Conservation (phyloP, 805 yeast species). For the Saccharomyces paradoxus region DNA sequence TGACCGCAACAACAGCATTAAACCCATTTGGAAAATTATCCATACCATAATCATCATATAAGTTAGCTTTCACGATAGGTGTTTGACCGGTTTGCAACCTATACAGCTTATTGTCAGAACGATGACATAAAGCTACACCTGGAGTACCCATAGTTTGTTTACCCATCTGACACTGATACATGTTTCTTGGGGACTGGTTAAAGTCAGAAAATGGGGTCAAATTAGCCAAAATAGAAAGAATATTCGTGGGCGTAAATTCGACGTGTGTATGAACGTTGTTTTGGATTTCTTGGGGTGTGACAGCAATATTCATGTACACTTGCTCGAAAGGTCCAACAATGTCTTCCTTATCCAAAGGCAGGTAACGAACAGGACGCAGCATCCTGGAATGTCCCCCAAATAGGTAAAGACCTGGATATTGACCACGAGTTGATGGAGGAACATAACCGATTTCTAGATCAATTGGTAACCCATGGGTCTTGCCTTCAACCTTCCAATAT, state of each 20-base stretch:
- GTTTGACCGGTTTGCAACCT: conserved; percentile 93
- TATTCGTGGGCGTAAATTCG: conserved; percentile 90
- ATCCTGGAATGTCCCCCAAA: conserved; percentile 91
- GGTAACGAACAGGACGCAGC: conserved; percentile 90
- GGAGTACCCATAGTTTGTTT: conserved; percentile 99
- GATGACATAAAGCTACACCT: conserved; percentile 85
- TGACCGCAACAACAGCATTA: conserved; percentile 97
- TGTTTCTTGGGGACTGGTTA: conserved; percentile 98
- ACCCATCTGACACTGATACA: conserved; percentile 99
- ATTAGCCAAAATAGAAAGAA: conserved; percentile 88
- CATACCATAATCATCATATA: conserved; percentile 94
- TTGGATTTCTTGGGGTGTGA: conserved; percentile 83
- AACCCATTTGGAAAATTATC: conserved; percentile 98
- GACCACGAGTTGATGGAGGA: conserved; percentile 93
- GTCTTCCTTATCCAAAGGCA: conserved; percentile 77
- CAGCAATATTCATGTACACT: conserved; percentile 93
- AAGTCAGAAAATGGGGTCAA: conserved; percentile 97
- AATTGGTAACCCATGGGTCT: conserved; percentile 59
- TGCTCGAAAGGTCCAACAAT: conserved; percentile 96
- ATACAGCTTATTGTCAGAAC: conserved; percentile 92
- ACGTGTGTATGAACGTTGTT: conserved; percentile 81
- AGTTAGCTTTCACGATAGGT: conserved; percentile 88
- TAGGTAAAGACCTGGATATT: conserved; percentile 89
- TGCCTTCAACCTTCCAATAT: conserved; percentile 84
- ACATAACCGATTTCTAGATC: conserved; percentile 91